A percentile compares a stretch with the other conserved stretches of the same genome.
phyloP scores from a whole-genome alignment of 208 protist species.

The Wallacemonas sp. region DNA sequence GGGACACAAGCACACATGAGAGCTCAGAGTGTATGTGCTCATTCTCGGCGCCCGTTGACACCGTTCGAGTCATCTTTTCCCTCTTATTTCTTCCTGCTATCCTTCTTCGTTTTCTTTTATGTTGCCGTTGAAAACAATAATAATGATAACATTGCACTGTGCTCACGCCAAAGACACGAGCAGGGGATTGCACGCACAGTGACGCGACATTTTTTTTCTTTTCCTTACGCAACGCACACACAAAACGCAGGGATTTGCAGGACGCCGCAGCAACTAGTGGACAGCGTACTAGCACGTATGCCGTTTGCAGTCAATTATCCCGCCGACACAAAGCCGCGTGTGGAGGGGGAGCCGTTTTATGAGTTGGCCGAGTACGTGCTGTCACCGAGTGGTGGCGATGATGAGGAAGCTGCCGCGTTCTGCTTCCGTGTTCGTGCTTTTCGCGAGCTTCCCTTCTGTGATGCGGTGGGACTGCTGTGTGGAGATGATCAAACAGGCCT shows the following conservation, averaged over 20 bases:
- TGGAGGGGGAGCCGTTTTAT: conserved; percentile 43
- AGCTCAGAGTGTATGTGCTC: too few species aligned
- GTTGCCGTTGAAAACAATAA: too few species aligned
- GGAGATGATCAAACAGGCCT: conserved; percentile 39
- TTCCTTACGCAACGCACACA: not conserved
- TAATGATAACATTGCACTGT: too few species aligned
- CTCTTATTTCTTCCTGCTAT: too few species aligned
- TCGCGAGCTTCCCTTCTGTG: conserved; percentile 29
- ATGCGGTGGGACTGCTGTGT: conserved; percentile 32
- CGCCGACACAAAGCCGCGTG: conserved; percentile 20
- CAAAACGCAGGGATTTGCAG: too few species aligned
- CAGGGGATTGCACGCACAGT: too few species aligned
- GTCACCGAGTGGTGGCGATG: not conserved
- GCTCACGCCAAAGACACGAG: too few species aligned
- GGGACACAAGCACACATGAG: too few species aligned
- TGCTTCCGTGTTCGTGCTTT: conserved; percentile 33
- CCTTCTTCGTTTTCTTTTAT: too few species aligned
- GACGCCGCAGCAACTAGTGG: too few species aligned
- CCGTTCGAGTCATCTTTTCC: too few species aligned
- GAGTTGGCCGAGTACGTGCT: conserved; percentile 21
- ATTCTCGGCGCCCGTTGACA: too few species aligned
- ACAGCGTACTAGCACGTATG: conserved; percentile 22
- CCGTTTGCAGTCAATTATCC: conserved; percentile 32
- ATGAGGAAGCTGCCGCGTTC: conserved; percentile 8
- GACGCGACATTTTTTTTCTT: conserved; percentile 9